These are phyloP conservation scores for Pleurozium schreberi DNA, from an alignment of 225 moss, liverwort and hornwort species.

Conservation along the genomic window DNA sequence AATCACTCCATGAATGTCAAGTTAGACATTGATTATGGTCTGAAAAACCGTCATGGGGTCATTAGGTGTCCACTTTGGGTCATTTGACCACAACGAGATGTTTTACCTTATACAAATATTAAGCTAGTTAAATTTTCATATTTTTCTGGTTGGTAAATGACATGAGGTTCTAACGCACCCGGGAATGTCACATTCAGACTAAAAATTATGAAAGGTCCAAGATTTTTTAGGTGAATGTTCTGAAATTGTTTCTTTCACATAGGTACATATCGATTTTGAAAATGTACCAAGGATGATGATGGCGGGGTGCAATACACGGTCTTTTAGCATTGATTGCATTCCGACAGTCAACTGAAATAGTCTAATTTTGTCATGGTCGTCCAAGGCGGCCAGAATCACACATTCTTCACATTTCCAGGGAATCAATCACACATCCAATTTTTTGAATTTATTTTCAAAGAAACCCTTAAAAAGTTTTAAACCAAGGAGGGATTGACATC, in stretches of 20 bases:
- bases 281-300: not conserved
- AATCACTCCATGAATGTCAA: no score
- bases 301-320: rapidly evolving
- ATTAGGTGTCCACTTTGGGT: no score
- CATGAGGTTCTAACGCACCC: not conserved
- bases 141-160: not conserved
- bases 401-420: not conserved
- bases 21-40: no score
- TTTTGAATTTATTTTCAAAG: not conserved
- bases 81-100: no score
- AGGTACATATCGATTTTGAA: not conserved
- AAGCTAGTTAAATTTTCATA: no score
- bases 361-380: not conserved
- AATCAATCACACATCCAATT: not conserved
- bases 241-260: not conserved
- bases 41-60: no score
- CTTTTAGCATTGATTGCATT: not conserved
- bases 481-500: not conserved
- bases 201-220: not conserved
- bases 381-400: not conserved
- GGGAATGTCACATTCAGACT: not conserved
- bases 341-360: not conserved
- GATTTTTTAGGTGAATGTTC: not conserved
- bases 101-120: no score
- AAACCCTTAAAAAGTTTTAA: no score